Conservation (phyloP, 805 yeast species). For the Candida easanensis region DNA sequence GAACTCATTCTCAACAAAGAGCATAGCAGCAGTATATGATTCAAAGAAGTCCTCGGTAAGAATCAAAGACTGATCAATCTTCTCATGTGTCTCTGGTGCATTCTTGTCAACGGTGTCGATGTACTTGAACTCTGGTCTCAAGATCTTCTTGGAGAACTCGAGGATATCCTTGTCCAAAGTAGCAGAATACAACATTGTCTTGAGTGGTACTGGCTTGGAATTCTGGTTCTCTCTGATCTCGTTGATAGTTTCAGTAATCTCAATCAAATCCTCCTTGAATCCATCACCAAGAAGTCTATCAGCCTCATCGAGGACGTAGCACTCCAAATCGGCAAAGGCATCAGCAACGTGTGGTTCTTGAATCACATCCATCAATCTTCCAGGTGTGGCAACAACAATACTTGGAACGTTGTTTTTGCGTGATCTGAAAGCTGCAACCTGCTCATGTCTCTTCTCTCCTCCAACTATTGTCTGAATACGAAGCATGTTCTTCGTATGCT, state of each 20-base stretch:
- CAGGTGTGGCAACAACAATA: conserved; percentile 86
- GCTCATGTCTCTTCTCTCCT: conserved; percentile 48
- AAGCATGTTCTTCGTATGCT: conserved; percentile 28
- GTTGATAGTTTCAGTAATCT: conserved; percentile 50
- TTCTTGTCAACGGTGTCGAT: conserved; percentile 73
- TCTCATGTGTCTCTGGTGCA: conserved; percentile 77
- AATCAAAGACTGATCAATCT: conserved; percentile 66
- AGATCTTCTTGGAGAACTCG: conserved; percentile 56
- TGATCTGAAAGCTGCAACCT: conserved; percentile 31
- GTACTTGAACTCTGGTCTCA: conserved; percentile 54
- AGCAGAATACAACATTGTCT: conserved; percentile 82
- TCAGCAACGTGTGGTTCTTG: conserved; percentile 41
- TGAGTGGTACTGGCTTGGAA: conserved; percentile 39
- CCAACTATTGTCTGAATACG: conserved; percentile 62
- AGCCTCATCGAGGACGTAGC: conserved; percentile 86
- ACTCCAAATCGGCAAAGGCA: conserved; percentile 50
- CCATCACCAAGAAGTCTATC: conserved; percentile 83
- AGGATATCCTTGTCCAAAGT: conserved; percentile 73
- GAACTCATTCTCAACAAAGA: conserved; percentile 42
- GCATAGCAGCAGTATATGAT: conserved; percentile 54
- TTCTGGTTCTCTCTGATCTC: conserved; percentile 28
- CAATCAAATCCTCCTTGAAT: conserved; percentile 62
- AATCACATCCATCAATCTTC: conserved; percentile 69
- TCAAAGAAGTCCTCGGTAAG: conserved; percentile 54
- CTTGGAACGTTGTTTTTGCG: conserved; percentile 40